phyloP scores from a whole-genome alignment of 2,329 filamentous ascomycete species.

The Nigrospora osmanthi region DNA sequence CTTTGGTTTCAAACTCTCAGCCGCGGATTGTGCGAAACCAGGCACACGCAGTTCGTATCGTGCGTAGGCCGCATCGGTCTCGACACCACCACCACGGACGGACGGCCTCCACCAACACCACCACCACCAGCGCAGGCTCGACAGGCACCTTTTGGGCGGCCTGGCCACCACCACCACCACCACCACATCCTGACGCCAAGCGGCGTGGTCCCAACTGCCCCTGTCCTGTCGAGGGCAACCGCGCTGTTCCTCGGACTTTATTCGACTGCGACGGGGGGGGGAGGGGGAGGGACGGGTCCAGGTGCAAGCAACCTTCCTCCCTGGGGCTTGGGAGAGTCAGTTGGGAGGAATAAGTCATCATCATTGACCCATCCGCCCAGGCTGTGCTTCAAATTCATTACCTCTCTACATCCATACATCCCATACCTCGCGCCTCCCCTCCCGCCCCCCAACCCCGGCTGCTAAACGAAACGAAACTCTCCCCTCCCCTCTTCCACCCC shows the following conservation, averaged over 20 bases:
- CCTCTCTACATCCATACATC: no score
- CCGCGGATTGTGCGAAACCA: background rate
- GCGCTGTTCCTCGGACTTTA: background rate
- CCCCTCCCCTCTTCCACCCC: no score
- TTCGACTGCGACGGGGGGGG: background rate
- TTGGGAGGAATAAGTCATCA: slow-evolving; percentile 2
- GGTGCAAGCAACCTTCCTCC: no score
- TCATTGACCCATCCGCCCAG: slow-evolving; percentile 1
- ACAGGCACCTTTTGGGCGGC: no score
- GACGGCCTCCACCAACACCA: background rate
- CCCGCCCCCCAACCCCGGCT: background rate
- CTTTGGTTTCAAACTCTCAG: no score
- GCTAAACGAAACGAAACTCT: background rate
- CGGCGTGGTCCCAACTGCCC: background rate
- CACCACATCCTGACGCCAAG: background rate
- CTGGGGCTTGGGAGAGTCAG: background rate
- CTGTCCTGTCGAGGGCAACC: background rate
- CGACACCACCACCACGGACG: background rate
- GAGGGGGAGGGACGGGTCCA: background rate
- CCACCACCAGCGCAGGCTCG: background rate
- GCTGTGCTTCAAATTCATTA: background rate
- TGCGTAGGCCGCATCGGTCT: background rate
- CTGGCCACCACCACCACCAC: background rate
- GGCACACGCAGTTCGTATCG: slow-evolving; percentile 2
- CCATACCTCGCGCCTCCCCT: background rate